Base-by-base conservation (phyloP, 345 rosid species). In the Hibiscus trionum region DNA sequence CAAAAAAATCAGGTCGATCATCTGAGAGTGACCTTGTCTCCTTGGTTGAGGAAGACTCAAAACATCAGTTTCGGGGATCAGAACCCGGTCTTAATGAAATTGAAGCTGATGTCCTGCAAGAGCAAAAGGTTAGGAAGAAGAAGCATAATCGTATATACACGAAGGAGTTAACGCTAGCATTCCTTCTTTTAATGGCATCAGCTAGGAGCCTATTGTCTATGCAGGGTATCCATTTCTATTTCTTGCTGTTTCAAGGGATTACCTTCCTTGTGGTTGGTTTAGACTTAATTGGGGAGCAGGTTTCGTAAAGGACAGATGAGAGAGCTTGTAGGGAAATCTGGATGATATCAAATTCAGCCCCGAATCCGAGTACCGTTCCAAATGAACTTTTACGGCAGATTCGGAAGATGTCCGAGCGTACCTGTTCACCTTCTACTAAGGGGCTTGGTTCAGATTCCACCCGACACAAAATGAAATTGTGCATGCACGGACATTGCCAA, bases 211-310 rank as follows among this genome's bases (percentile, higher is more conserved):
- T 94, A 4, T 75, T 94, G 56, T 90, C 98, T 0, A 96, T 97
- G 5, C 98, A 94, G 79, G 97, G 98, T 44, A 84, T 94, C 80
- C 98, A 94, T 82, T 91, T 94, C 83, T 94, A 94, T 85, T 94
- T 94, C 88, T 87, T 94, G 80, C 84, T 94, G 75, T 94, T 94
- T 83, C 98, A 94, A 78, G 98, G 98, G 19, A 70, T 94, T 73
- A 87, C 98, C 1, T 94, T 94, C 88, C 81, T 94, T 72, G 82
- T 91, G 52, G 98, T 91, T 49, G 98, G 98, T 75, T 84, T 94
- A 73, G 97, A 94, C 81, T 86, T 94, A 69, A 94, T 94, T 14
- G 98, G 98, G 8, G 97, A 94, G 84, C 98, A 91, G 81, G 90
- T 90, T 61, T 78, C 86, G 79, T 90, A 77, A 91, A 76, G 4